Percentiles rank a stretch among this genome's conserved stretches.
Conservation (phyloP, 1,284 basidiomycete species). For the Cutaneotrichosporon cavernicola region DNA sequence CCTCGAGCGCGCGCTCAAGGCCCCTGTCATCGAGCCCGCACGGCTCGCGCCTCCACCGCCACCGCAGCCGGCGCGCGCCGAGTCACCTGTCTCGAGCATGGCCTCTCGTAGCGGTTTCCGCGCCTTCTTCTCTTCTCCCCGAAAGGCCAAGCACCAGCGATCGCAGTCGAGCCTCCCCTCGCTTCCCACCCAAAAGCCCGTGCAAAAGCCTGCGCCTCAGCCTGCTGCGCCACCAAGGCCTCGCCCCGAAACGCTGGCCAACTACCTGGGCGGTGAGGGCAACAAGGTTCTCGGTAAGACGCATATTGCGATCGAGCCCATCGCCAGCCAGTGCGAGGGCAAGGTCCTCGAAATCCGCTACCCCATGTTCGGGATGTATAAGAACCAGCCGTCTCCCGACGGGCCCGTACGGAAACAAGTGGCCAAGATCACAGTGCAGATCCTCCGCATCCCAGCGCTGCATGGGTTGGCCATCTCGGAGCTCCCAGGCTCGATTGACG, state of each 20-base stretch:
- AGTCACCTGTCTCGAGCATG: slow-evolving; percentile 12
- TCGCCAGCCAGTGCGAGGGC: slow-evolving; percentile 75
- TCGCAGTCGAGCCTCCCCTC: slow-evolving; percentile 28
- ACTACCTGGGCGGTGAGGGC: slow-evolving; percentile 73
- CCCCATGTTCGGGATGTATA: slow-evolving; percentile 69
- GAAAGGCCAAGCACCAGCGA: slow-evolving; percentile 24
- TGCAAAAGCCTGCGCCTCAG: slow-evolving; percentile 8
- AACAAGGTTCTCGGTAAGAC: slow-evolving; percentile 67
- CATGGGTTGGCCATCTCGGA: slow-evolving; percentile 74
- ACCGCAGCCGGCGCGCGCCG: not conserved
- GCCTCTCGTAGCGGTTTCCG: slow-evolving; percentile 14
- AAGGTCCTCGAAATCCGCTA: slow-evolving; percentile 77
- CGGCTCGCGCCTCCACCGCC: slow-evolving; percentile 50
- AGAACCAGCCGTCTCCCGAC: slow-evolving; percentile 32
- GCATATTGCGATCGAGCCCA: slow-evolving; percentile 80
- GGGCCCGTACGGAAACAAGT: slow-evolving; percentile 58
- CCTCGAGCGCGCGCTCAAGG: slow-evolving; percentile 58
- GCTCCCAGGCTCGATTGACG: slow-evolving; percentile 86
- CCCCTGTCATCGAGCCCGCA: slow-evolving; percentile 1
- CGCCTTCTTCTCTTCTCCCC: slow-evolving; percentile 18
- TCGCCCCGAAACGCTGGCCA: slow-evolving; percentile 64
- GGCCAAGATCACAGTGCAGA: slow-evolving; percentile 76
- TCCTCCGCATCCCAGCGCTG: slow-evolving; percentile 84
- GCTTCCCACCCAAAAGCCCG: slow-evolving; percentile 8
- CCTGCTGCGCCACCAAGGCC: slow-evolving; percentile 48